These are phyloP conservation scores for Cutaneotrichosporon sp. DNA, from an alignment of 1,284 basidiomycete species.

Conservation along the genomic window DNA sequence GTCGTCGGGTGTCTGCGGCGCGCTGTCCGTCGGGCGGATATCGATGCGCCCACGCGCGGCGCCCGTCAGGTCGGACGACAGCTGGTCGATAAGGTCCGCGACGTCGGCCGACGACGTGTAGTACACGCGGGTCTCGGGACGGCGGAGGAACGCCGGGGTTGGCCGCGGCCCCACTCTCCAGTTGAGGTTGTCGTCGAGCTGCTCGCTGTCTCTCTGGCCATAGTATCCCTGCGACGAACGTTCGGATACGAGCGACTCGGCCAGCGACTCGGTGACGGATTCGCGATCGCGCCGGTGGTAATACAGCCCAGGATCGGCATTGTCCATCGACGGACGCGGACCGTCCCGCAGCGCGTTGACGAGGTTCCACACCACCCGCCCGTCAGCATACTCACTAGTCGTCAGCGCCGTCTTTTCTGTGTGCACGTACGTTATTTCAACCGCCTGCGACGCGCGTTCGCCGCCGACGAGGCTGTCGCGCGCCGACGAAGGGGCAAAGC, in stretches of 20 bases:
- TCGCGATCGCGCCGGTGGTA: background rate
- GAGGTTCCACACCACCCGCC: conserved; percentile 41
- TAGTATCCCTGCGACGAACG: background rate
- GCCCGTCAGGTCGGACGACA: conserved; percentile 28
- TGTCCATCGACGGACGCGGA: background rate
- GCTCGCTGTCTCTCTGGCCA: background rate
- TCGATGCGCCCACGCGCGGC: conserved; percentile 40
- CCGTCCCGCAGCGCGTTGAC: conserved; percentile 35
- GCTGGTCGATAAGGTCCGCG: conserved; percentile 43
- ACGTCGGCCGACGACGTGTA: conserved; percentile 39
- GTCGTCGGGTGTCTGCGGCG: background rate
- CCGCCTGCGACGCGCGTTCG: conserved; percentile 25
- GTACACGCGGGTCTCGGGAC: conserved; percentile 38
- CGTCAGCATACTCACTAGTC: conserved; percentile 41
- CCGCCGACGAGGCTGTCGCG: background rate
- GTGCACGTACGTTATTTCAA: conserved; percentile 34
- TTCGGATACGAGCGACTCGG: background rate
- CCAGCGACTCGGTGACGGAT: background rate
- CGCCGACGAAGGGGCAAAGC: too few species aligned
- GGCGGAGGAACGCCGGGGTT: conserved; percentile 10
- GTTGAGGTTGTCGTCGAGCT: conserved; percentile 6
- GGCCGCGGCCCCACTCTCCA: conserved; percentile 17
- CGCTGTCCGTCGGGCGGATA: conserved; percentile 18
- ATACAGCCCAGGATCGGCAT: background rate
- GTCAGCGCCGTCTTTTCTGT: background rate